phyloP scores from a whole-genome alignment of 2,329 filamentous ascomycete species.

The Talaromyces piceae region DNA sequence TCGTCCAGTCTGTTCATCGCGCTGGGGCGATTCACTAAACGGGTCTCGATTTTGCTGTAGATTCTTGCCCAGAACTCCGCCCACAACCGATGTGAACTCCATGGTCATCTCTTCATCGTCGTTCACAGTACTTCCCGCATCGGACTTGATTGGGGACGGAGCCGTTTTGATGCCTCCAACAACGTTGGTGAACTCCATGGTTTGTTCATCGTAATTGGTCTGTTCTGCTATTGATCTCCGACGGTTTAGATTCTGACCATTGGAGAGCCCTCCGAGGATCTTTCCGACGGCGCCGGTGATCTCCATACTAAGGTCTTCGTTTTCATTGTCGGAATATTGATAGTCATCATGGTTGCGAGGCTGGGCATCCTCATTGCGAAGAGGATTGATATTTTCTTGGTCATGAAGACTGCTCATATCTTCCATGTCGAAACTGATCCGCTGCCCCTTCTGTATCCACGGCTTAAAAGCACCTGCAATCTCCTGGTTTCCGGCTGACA shows the following conservation, averaged over 20 bases:
- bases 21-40: conserved; percentile 12
- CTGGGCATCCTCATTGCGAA: conserved; percentile 12
- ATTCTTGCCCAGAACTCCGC: conserved; percentile 32
- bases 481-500: conserved; percentile 67
- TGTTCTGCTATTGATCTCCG: conserved; percentile 36
- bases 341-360: not conserved
- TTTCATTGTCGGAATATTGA: conserved; percentile 39
- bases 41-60: not conserved
- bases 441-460: conserved; percentile 39
- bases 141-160: conserved; percentile 22
- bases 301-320: conserved; percentile 84
- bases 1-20: conserved; percentile 15
- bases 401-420: conserved; percentile 36
- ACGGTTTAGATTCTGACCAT: conserved; percentile 30
- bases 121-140: conserved; percentile 23
- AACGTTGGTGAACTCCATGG: conserved; percentile 41
- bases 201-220: conserved; percentile 42
- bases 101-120: conserved; percentile 42
- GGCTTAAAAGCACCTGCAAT: conserved; percentile 44
- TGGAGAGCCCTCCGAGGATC: conserved; percentile 53
- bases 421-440: conserved; percentile 36
- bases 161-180: conserved; percentile 32
- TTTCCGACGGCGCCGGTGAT: conserved; percentile 76
- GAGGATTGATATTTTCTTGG: conserved; percentile 39
- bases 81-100: conserved; percentile 42